Percentiles rank a stretch among this genome's conserved stretches.
These are phyloP conservation scores for Mucor sp. DNA, from an alignment of 371 early-diverging fungal genomes.

Conservation along the genomic window DNA sequence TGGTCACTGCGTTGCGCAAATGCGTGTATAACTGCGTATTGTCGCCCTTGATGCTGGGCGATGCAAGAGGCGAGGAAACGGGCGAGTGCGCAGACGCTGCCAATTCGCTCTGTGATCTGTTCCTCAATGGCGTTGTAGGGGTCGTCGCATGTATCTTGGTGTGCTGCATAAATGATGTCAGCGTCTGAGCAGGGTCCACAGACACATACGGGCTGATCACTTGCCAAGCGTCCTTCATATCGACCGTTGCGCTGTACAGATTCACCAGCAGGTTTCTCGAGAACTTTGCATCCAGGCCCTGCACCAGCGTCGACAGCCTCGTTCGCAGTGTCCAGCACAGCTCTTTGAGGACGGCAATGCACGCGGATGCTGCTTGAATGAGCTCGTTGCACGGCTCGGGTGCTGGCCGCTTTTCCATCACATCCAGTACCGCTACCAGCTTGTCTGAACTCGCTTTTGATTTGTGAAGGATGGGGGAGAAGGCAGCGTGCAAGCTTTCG, in stretches of 20 bases:
- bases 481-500: slow-evolving; percentile 24
- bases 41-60: slow-evolving; percentile 18
- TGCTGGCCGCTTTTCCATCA: slow-evolving; percentile 5
- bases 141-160: background rate
- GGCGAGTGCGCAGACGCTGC: slow-evolving; percentile 15
- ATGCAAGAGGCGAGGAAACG: slow-evolving; percentile 17
- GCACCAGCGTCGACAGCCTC: slow-evolving; percentile 30
- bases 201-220: slow-evolving; percentile 30
- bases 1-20: slow-evolving; percentile 37
- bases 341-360: slow-evolving; percentile 30
- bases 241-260: slow-evolving; percentile 53
- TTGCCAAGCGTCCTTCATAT: slow-evolving; percentile 57
- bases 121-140: background rate
- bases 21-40: slow-evolving; percentile 34
- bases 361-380: slow-evolving; percentile 8
- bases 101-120: slow-evolving; percentile 32
- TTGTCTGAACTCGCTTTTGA: slow-evolving; percentile 23
- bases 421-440: slow-evolving; percentile 15
- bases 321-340: slow-evolving; percentile 25
- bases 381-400: slow-evolving; percentile 16
- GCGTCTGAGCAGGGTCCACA: slow-evolving; percentile 8
- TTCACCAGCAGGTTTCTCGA: slow-evolving; percentile 47
- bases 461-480: slow-evolving; percentile 24
- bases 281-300: slow-evolving; percentile 42
- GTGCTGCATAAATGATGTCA: background rate